Evolutionary conservation across 2,329 filamentous ascomycete genomes (phyloP), one percentile per base, ranked within the genome.

Genomic region (Trichophyton simii): DNA sequence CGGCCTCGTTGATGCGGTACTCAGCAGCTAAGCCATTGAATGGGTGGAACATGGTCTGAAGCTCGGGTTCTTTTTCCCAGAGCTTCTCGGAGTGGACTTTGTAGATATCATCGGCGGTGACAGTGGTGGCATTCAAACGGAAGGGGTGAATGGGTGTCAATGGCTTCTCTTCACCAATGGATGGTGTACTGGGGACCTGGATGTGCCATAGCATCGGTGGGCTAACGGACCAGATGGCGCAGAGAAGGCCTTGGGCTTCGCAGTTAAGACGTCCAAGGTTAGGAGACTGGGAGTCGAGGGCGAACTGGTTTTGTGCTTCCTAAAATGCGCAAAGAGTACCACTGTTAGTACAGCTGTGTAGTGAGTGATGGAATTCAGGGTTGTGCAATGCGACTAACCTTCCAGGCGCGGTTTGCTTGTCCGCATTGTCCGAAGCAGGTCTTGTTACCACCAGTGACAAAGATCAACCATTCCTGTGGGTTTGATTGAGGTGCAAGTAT

Each of bases 381-480:
- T 31, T 34, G 34, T 38, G 11, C 34, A 38, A 20, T 9, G 38
- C 15, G 57, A 67, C 75, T 68, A 71, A 78, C 77, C 65, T 78
- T 77, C 72, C 76, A 80, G 5, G 80, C 80, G 67, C 77, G 77
- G 60, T 84, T 80, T 11, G 80, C 77, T 52, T 73, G 75, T 34
- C 68, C 77, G 71, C 84, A 87, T 64, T 79, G 72, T 64, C 83
- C 83, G 67, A 79, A 84, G 75, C 84, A 87, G 42, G 82, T 84
- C 72, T 80, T 81, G 75, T 87, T 86, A 52, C 82, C 83, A 63
- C 84, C 84, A 3, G 82, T 85, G 52, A 84, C 71, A 69, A 78
- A 85, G 59, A 87, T 71, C 65, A 84, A 73, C 82, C 82, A 86
- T 77, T 81, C 68, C 73, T 75, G 31, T 72, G 64, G 57, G 2